Conservation (phyloP, 1,284 basidiomycete species). For the Sporisorium reilianum region DNA sequence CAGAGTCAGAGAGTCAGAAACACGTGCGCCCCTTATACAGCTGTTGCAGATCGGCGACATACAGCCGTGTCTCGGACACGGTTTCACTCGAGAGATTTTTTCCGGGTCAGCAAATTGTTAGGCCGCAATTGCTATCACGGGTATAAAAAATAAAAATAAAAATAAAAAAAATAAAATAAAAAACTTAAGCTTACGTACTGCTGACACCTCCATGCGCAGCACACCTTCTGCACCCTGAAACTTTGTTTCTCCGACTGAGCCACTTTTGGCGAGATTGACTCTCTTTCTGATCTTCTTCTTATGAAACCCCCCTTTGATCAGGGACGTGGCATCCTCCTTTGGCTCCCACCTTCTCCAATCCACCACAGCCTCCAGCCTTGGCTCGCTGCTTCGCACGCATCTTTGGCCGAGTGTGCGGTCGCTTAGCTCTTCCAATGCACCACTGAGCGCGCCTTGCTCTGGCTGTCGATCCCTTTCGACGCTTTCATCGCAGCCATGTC, state of each 20-base stretch:
- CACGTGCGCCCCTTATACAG: not conserved
- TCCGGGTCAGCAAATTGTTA: not conserved
- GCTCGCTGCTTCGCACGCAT: not conserved
- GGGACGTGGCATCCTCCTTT: constrained; percentile 10
- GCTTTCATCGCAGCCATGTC: constrained; percentile 29
- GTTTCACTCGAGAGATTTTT: not conserved
- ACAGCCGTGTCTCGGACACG: not conserved
- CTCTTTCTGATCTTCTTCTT: constrained; percentile 4
- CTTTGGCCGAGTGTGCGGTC: not conserved
- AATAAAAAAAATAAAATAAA: no score
- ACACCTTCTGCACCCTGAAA: not conserved
- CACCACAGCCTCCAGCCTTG: not conserved
- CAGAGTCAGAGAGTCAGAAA: not conserved
- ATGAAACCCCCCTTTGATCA: not conserved
- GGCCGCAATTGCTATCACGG: not conserved
- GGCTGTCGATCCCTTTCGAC: constrained; percentile 23
- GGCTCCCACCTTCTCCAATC: not conserved
- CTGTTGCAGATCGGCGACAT: not conserved
- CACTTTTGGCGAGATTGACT: constrained; percentile 6
- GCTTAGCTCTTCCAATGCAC: constrained; percentile 19
- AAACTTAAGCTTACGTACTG: constrained; percentile 5
- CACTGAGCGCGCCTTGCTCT: constrained; percentile 9
- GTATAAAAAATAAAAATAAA: no score
- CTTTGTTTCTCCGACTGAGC: constrained; percentile 14
- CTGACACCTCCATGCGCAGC: constrained; percentile 3